These are phyloP conservation scores for Diospyros kaki DNA, from an alignment of 148 eudicot genomes.

Conservation along the genomic window DNA sequence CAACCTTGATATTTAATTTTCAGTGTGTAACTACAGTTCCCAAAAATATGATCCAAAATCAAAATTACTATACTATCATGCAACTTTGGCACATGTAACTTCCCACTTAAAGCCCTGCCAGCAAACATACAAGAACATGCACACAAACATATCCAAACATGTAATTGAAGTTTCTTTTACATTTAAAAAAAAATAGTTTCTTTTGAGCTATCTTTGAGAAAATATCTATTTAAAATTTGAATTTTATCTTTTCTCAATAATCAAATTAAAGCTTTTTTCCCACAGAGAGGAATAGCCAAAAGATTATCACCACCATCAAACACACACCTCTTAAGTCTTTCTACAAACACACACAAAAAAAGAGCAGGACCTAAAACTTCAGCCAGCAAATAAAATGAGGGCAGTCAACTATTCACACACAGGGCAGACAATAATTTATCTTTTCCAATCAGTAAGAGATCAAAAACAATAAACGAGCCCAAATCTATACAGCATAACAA, in stretches of 20 bases:
- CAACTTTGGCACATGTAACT: background rate
- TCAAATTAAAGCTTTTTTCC: background rate
- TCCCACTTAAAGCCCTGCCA: background rate
- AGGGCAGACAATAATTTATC: background rate
- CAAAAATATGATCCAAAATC: background rate
- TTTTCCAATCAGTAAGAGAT: background rate
- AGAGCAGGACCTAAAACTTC: conserved; percentile 1
- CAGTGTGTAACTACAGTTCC: background rate
- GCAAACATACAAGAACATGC: background rate
- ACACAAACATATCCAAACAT: background rate
- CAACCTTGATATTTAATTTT: background rate
- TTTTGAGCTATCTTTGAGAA: background rate
- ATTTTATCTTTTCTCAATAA: background rate
- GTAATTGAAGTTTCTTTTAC: background rate
- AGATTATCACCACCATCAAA: background rate
- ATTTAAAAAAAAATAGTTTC: background rate
- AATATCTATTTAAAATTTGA: background rate
- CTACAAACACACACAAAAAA: background rate
- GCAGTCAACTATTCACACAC: background rate
- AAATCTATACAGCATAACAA: background rate
- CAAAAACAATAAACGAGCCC: background rate
- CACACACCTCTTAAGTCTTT: background rate
- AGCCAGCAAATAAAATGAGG: background rate
- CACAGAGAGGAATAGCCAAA: background rate
- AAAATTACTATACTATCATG: background rate